Base-by-base conservation (phyloP, 1,284 basidiomycete species). In the Trametes polyzona region DNA sequence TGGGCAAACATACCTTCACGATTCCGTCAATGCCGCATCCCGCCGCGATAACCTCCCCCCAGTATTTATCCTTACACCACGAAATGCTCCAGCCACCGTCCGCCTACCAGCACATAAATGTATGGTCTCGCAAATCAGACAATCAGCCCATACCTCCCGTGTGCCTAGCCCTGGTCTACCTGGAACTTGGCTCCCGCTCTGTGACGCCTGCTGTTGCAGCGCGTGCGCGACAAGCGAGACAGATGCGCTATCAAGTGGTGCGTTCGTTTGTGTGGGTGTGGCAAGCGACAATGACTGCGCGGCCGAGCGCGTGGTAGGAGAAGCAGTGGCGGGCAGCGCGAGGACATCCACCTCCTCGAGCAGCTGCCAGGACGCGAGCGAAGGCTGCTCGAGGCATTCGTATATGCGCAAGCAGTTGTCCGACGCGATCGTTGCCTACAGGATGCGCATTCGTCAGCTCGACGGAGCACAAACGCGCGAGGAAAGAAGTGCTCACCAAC, bases 61-160 rank as follows among this genome's bases (percentile, higher is more conserved):
- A 96, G 73, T 94, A 96, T 58, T 83, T 81, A 65, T 98, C 95
- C 67, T 93, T 92, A 73, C 95, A 97, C 94, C 95, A 98, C 19
- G 89, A 90, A 41, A 98, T 73, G 58, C 88, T 89, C 93, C 95
- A 97, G 0, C 92, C 95, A 9, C 94, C 94, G 58, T 93, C 88
- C 1, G 92, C 92, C 70, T 72, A 10, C 9, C n/a, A n/a, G n/a
- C n/a, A n/a, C n/a, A n/a, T n/a, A n/a, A n/a, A n/a, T n/a, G n/a
- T n/a, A n/a, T n/a, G n/a, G n/a, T n/a, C n/a, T n/a, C n/a, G 29
- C 30, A 23, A 12, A 27, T 32, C 30, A n/a, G n/a, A 29, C 33
- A 35, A 27, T 12, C 19, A 46, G 64, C n/a, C n/a, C n/a, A 47
- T 40, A 69, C 70, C 63, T 92, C 91, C 29, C 84, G 77, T 62